Percentiles rank a stretch among this genome's conserved stretches.
These are phyloP conservation scores for Tetrapisispora iriomotensis DNA, from an alignment of 805 yeast genomes.

Conservation along the genomic window DNA sequence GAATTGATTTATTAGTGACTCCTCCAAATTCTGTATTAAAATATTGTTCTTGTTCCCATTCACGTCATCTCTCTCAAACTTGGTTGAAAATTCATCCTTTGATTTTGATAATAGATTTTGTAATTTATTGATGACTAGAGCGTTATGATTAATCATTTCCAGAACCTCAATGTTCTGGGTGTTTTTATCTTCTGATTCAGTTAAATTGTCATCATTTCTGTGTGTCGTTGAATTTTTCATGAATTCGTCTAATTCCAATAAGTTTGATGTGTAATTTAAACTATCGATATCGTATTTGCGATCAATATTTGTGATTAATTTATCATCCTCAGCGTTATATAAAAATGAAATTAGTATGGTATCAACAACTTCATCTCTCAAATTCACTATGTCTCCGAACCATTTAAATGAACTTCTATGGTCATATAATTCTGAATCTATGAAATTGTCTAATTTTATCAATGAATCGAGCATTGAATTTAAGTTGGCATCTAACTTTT, in stretches of 20 bases:
- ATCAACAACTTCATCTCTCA: neutral
- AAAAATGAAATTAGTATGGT: neutral
- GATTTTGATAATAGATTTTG: neutral
- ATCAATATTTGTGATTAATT: neutral
- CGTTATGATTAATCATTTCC: slow-evolving; percentile 1
- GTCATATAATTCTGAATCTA: slow-evolving; percentile 9
- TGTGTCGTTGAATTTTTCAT: neutral
- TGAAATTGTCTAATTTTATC: neutral
- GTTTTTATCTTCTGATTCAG: neutral
- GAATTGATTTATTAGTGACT: neutral
- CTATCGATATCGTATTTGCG: neutral
- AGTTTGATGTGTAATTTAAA: neutral
- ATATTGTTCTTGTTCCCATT: neutral
- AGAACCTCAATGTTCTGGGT: neutral
- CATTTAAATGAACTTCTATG: slow-evolving; percentile 25
- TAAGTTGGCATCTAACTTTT: slow-evolving; percentile 9
- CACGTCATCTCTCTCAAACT: neutral
- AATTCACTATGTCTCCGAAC: slow-evolving; percentile 25
- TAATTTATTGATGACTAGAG: neutral
- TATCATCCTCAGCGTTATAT: neutral
- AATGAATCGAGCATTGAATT: slow-evolving; percentile 21
- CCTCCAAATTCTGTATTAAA: slow-evolving; percentile 1
- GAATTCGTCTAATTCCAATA: neutral
- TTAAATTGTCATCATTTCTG: neutral
- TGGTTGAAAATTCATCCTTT: neutral